Evolutionary conservation across 495 filamentous ascomycete genomes (phyloP).

Genomic region (Penicillium coffeae): DNA sequence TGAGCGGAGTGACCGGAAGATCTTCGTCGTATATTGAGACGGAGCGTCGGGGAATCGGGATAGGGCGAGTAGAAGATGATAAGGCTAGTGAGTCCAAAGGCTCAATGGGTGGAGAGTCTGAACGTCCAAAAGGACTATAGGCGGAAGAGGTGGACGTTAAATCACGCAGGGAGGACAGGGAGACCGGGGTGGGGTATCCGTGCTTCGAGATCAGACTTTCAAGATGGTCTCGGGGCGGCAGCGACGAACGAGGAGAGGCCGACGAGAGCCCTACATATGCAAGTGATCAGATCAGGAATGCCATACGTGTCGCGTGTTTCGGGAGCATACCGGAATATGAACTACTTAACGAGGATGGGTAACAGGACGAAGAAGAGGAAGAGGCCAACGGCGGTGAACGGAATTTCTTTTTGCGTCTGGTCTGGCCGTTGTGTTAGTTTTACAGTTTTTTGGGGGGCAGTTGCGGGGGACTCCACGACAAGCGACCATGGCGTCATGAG

Average conservation of each 20-base stretch:
- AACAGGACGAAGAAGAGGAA: slow-evolving; percentile 30
- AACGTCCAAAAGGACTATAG: slow-evolving; percentile 45
- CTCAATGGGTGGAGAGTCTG: slow-evolving; percentile 16
- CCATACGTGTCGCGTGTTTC: slow-evolving; percentile 28
- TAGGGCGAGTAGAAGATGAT: slow-evolving; percentile 36
- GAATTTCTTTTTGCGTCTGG: slow-evolving; percentile 7
- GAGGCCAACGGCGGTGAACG: slow-evolving; percentile 13
- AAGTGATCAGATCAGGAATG: slow-evolving; percentile 47
- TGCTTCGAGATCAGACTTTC: slow-evolving; percentile 58
- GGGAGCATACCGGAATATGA: slow-evolving; percentile 23
- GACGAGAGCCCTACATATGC: slow-evolving; percentile 58
- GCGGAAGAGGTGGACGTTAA: slow-evolving; percentile 59
- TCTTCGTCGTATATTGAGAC: slow-evolving; percentile 29
- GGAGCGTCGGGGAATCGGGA: slow-evolving; percentile 36
- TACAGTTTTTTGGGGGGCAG: background rate
- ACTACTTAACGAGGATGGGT: slow-evolving; percentile 34
- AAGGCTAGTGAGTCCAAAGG: slow-evolving; percentile 25
- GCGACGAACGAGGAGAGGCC: slow-evolving; percentile 18
- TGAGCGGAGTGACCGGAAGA: slow-evolving; percentile 42
- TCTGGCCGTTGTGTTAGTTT: background rate
- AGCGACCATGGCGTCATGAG: background rate
- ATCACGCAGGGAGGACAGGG: slow-evolving; percentile 71
- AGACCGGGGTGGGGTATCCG: slow-evolving; percentile 56
- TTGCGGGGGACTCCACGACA: slow-evolving; percentile 9
- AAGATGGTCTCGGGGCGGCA: slow-evolving; percentile 63